phyloP scores from a whole-genome alignment of 75 land plant species.

The Cryptomeria japonica region DNA sequence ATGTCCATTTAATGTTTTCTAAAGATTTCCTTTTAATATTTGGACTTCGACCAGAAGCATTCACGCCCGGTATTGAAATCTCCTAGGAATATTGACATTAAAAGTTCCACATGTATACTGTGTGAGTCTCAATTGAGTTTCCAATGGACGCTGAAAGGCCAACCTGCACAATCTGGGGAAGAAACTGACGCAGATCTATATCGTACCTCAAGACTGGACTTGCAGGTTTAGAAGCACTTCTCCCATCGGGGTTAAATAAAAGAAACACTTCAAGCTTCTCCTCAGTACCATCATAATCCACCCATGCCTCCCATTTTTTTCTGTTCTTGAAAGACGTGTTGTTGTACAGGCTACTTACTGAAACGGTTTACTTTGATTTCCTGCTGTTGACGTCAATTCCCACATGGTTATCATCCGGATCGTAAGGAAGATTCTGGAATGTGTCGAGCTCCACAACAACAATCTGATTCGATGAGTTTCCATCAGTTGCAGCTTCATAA shows the following conservation, averaged over 20 bases:
- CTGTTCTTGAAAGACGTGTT: background rate
- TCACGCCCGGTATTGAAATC: conserved; percentile 16
- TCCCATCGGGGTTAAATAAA: background rate
- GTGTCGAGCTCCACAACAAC: conserved; percentile 54
- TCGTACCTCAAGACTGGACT: background rate
- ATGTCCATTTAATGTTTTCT: too few species aligned
- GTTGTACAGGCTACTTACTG: background rate
- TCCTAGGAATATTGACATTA: too few species aligned
- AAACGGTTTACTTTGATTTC: too few species aligned
- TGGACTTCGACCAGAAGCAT: background rate
- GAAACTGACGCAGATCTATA: conserved; percentile 27
- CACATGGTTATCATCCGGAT: too few species aligned
- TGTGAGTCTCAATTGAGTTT: conserved; percentile 18
- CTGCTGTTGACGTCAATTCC: too few species aligned
- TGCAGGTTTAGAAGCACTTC: background rate
- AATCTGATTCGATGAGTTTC: background rate
- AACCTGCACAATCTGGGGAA: conserved; percentile 28
- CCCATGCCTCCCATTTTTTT: conserved; percentile 20
- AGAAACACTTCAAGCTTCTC: too few species aligned
- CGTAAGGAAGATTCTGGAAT: conserved; percentile 13
- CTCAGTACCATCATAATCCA: conserved; percentile 32
- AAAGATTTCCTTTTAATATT: too few species aligned
- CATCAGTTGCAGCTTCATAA: background rate
- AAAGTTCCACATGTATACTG: too few species aligned
- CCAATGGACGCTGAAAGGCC: conserved; percentile 60